These are phyloP conservation scores for Luzula sylvatica DNA, from an alignment of 176 grass and related monocot genomes.

Conservation along the genomic window DNA sequence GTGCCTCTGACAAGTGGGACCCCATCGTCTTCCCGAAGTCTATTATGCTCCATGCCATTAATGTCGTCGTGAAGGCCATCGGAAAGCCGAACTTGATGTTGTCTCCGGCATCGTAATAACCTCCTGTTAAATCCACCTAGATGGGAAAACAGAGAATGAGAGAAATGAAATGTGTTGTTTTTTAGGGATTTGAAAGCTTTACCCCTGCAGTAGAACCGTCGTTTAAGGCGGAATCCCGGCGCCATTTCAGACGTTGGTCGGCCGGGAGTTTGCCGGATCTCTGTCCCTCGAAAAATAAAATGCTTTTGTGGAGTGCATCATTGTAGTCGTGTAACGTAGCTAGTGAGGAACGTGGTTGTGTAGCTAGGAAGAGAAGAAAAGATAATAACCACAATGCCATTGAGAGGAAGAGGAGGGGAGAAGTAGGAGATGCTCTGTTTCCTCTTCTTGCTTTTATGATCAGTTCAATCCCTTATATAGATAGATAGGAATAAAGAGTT, in stretches of 20 bases:
- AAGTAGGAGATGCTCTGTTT: background rate
- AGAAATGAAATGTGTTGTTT: background rate
- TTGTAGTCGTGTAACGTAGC: slow-evolving; percentile 46
- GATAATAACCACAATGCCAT: slow-evolving; percentile 9
- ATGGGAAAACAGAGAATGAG: background rate
- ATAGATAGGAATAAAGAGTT: background rate
- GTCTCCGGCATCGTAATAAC: slow-evolving; percentile 92
- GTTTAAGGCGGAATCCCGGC: slow-evolving; percentile 49
- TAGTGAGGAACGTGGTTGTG: background rate
- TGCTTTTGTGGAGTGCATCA: slow-evolving; percentile 74
- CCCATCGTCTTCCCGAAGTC: slow-evolving; percentile 65
- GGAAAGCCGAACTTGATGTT: slow-evolving; percentile 97
- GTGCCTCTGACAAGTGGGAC: slow-evolving; percentile 35
- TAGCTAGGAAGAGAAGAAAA: slow-evolving; percentile 7
- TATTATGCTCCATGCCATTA: slow-evolving; percentile 84
- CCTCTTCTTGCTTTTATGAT: background rate
- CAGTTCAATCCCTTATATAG: slow-evolving; percentile 12
- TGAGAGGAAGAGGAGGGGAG: background rate
- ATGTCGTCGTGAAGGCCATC: slow-evolving; percentile 85
- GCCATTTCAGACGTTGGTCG: slow-evolving; percentile 50
- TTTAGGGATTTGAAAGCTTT: background rate
- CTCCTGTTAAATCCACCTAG: slow-evolving; percentile 76
- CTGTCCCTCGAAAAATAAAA: slow-evolving; percentile 90
- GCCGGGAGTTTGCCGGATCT: slow-evolving; percentile 51
- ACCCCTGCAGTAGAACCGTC: slow-evolving; percentile 56